Base-by-base conservation (phyloP, 2,329 filamentous ascomycete species). In the Talaromyces sp. region DNA sequence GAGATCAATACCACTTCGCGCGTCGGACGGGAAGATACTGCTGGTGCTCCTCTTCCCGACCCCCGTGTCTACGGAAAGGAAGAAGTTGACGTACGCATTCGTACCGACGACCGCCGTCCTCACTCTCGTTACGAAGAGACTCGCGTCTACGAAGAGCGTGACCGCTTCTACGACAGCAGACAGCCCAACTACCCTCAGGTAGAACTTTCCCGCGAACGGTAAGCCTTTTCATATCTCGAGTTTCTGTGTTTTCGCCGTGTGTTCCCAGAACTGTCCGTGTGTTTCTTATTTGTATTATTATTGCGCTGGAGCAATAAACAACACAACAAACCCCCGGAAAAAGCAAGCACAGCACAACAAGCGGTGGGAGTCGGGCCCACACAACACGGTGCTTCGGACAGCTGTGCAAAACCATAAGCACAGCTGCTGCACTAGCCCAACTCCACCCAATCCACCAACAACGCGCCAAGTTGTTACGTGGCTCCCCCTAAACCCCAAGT, bases 11-110 rank as follows among this genome's bases (percentile, higher is more conserved):
- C 79, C 73, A 76, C 87, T 82, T 84, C 88, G 83, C 87, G 88
- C 88, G 89, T 91, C 90, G 93, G 93, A 96, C 93, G 92, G 92
- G 92, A 96, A 93, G 92, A 90, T 92, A 91, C 89, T 89, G 62
- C 44, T 60, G 62, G 62, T 60, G 61, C 52, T 61, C 56, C 61
- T 61, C 86, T 87, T 82, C 87, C 86, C 73, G 84, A 83, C 74
- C 82, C 81, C 76, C 82, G 84, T 79, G 80, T 86, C 85, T 84
- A 84, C 81, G 86, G 83, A 82, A 88, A 92, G 83, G 90, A 96
- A 86, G 90, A 96, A 84, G 86, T 96, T 82, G 89, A 90, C 79
- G 87, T 91, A 81, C 86, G 91, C 82, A 87, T 93, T 80, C 85
- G 82, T 58, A 58, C 65, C 79, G 82, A 87, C 82, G 87, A 84